A percentile compares a stretch with the other conserved stretches of the same genome.
phyloP scores from a whole-genome alignment of 1,284 basidiomycete genomes.

The Boletellus dicymbophilus region DNA sequence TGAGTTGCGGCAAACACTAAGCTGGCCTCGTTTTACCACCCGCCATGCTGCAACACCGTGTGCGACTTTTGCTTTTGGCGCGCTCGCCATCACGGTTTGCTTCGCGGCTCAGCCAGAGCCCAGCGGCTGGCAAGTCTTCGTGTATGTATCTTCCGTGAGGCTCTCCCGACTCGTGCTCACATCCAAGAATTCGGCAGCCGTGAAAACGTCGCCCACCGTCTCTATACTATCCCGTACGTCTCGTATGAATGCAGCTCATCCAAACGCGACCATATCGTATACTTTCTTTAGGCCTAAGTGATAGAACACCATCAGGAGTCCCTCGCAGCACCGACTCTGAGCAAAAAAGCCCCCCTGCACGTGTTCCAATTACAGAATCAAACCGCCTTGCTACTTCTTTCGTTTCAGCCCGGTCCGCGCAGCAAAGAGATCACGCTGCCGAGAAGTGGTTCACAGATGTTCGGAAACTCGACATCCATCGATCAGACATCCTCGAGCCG shows the following conservation, averaged over 20 bases:
- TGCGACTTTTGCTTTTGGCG: not conserved
- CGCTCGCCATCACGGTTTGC: slow-evolving; percentile 8
- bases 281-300: slow-evolving; percentile 18
- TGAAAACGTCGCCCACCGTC: not conserved
- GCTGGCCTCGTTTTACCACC: slow-evolving; percentile 1
- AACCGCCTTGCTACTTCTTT: slow-evolving; percentile 19
- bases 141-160: slow-evolving; percentile 1
- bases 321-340: slow-evolving; percentile 3
- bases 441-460: slow-evolving; percentile 25
- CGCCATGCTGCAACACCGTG: slow-evolving; percentile 21
- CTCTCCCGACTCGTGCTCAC: slow-evolving; percentile 10
- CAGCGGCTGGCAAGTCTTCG: not conserved
- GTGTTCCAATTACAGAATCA: not conserved
- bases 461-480: slow-evolving; percentile 21
- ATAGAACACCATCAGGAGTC: slow-evolving; percentile 2
- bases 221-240: slow-evolving; percentile 27
- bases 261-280: not conserved
- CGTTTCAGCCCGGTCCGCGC: slow-evolving; percentile 24
- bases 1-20: slow-evolving; percentile 19
- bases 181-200: slow-evolving; percentile 4
- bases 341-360: not conserved
- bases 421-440: slow-evolving; percentile 22
- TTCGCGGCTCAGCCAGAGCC: slow-evolving; percentile 8
- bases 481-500: not conserved
- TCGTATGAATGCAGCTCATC: not conserved